Base-by-base conservation (phyloP, 768 basidiomycete genomes). In the Tricholoma saponaceum region DNA sequence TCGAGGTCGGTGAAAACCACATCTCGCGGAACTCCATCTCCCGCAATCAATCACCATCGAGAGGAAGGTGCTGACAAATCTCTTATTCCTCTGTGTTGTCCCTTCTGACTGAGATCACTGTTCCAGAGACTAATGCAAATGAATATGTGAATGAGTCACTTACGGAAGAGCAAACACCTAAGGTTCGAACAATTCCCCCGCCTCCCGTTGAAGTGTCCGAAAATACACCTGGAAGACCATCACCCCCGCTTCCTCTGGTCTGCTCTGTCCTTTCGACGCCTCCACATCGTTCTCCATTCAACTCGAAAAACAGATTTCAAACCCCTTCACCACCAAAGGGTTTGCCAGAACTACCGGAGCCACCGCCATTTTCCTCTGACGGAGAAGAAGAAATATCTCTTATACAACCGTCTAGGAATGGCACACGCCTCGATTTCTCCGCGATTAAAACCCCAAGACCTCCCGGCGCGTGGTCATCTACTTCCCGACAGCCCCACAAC, bases 281-380 rank as follows among this genome's bases (percentile, higher is more conserved):
- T 6, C 81, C 81, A 9, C 77, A 75, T 26, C 73, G 69, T 46
- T 61, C 70, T 18, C 76, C 76, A 2, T 74, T 79, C 46, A 71
- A 64, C 53, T 74, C 80, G 9, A 79, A 74, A 58, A 59, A 76
- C 13, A 80, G 83, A 53, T 84, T 84, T 62, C 72, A 78, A 62
- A 87, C 84, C 0, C 87, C 85, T 8, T 83, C 87, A 1, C 85
- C 88, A 28, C 83, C 85, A 0, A 74, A 73, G 41, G 79, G 75
- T 46, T 75, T 87, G 57, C 85, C 87, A 9, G 86, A 86, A 6
- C 81, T 90, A 50, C 87, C 87, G 12, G 84, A 71, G 16, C 85
- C 84, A 3, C 85, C 87, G 2, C 79, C 79, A n/a, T 81, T 81
- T 9, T 79, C 79, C 13, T 82, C 81, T 32, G 80, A 83, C 43